These are phyloP conservation scores for Eucalyptus polyanthemos DNA, from an alignment of 345 rosid species.

Conservation along the genomic window DNA sequence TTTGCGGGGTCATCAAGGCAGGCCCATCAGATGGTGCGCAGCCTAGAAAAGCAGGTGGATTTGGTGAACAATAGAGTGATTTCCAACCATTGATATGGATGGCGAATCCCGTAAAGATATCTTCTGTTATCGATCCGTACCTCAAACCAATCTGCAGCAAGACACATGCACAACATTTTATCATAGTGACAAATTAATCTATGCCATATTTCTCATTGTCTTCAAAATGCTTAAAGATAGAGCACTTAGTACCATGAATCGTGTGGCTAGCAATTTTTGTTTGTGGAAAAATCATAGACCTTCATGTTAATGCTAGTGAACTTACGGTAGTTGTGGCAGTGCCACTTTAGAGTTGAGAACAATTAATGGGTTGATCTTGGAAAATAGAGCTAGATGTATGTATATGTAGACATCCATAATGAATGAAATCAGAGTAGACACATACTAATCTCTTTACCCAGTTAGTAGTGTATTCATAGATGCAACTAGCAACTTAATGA, in stretches of 20 bases:
- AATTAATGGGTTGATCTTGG: no score
- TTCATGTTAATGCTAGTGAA: not conserved
- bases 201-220: not conserved
- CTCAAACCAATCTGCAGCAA: slow-evolving; percentile 35
- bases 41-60: slow-evolving; percentile 48
- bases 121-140: slow-evolving; percentile 50
- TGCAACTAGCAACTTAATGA: slow-evolving; percentile 20
- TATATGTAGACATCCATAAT: no score
- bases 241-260: not conserved
- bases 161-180: not conserved
- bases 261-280: not conserved
- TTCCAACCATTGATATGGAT: slow-evolving; percentile 56
- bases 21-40: slow-evolving; percentile 32
- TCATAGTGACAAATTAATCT: not conserved
- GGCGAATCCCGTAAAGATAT: slow-evolving; percentile 24
- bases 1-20: slow-evolving; percentile 21
- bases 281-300: not conserved
- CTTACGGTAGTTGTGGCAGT: not conserved
- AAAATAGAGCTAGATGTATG: no score
- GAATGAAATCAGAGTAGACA: no score
- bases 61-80: not conserved
- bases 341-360: not conserved
- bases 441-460: no score
- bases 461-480: slow-evolving; percentile 27
- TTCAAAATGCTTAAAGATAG: not conserved